Base-by-base conservation (phyloP, 257 asterid genomes). In the Buddleja alternifolia region DNA sequence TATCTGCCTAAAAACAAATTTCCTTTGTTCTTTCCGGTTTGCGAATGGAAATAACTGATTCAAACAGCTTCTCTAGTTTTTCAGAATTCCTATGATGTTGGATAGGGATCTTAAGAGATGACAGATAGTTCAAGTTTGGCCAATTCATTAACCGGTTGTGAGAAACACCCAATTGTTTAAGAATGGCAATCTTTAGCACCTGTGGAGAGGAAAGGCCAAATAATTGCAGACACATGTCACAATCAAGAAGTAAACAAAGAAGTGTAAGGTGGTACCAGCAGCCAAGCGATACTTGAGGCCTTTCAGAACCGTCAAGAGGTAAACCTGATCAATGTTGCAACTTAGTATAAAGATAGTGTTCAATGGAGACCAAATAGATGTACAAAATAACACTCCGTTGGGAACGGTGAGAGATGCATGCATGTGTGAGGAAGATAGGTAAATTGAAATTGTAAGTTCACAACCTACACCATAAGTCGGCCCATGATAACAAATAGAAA, bases 211-310 rank as follows among this genome's bases (percentile, higher is more conserved):
- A 51, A 64, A 36, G 4, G 66, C 9, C 15, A 51, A 67, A 8
- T 41, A 42, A 45, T 41, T 16, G 70, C 39, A 32, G 62, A 57
- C 29, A 46, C 41, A 16, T 9, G 14, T 34, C 75, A 76, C 17
- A 63, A 51, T 37, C 39, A 72, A 46, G 57, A 78, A 66, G 20
- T 12, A 66, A 70, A 77, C 34, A 42, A 41, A 53, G 25, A 74
- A 77, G 75, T 34, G 63, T 32, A 75, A 68, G 74, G 65, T 64
- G 73, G 21, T 88, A 93, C 99, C 99, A 58, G 97, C 99, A 77
- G 99, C 96, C 73, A 91, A 83, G 17, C 97, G 97, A 77, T 89
- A 85, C 89, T 93, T 93, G 85, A 93, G 95, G 79, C 96, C 86
- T 82, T 84, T 93, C 74, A 90, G 78, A 69, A 93, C 96, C 7